A percentile compares a stretch with the other conserved stretches of the same genome.
Evolutionary conservation across 306 rosid genomes (phyloP).

Genomic region (Quillaja saponaria): DNA sequence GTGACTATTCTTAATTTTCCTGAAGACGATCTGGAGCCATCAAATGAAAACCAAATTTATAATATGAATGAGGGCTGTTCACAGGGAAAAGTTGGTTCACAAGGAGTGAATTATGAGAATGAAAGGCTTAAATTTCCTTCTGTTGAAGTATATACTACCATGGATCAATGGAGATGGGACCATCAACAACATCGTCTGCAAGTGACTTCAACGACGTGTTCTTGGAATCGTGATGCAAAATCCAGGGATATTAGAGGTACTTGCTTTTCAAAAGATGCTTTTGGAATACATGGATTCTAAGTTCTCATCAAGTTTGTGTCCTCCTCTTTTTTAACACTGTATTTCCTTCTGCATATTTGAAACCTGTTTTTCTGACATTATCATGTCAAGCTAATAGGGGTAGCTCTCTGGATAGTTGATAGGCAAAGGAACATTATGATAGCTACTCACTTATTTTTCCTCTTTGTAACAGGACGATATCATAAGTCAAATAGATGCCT

Average conservation of each 20-base stretch:
- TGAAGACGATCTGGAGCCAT: conserved; percentile 35
- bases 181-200: conserved; percentile 65
- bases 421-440: conserved; percentile 9
- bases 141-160: conserved; percentile 66
- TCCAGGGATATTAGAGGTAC: conserved; percentile 93
- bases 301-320: no score
- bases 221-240: conserved; percentile 95
- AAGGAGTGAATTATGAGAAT: conserved; percentile 35
- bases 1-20: conserved; percentile 85
- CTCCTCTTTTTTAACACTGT: no score
- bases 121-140: conserved; percentile 41
- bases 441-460: conserved; percentile 9
- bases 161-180: conserved; percentile 97
- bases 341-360: no score
- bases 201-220: conserved; percentile 72
- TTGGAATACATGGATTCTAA: neutral
- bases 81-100: conserved; percentile 34
- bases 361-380: no score
- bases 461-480: conserved; percentile 62
- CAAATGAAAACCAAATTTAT: conserved; percentile 40
- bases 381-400: no score
- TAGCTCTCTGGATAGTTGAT: neutral
- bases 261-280: conserved; percentile 2
- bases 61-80: conserved; percentile 32
- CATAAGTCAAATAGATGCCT: conserved; percentile 65